Conservation (phyloP, 1,284 basidiomycete species). For the Ustilago cynodontis region DNA sequence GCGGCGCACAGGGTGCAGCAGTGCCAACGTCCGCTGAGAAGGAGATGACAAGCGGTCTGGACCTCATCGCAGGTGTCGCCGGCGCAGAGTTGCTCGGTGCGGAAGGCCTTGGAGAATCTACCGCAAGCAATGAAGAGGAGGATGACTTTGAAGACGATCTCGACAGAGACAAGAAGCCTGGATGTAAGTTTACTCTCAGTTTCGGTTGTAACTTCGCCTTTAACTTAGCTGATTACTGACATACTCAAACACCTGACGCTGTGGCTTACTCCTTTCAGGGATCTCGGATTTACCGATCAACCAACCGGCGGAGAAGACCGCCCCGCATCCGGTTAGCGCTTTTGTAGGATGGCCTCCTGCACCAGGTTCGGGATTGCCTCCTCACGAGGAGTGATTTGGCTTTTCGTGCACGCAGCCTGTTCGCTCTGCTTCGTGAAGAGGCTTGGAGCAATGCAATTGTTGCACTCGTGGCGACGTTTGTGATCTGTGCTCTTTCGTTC, state of each 20-base stretch:
- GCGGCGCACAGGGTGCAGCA: constrained; percentile 8
- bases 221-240: constrained; percentile 3
- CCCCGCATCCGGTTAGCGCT: constrained; percentile 45
- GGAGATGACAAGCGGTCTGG: constrained; percentile 46
- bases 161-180: constrained; percentile 34
- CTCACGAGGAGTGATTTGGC: constrained; percentile 14
- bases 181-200: constrained; percentile 29
- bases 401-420: neutral
- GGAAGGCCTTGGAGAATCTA: constrained; percentile 32
- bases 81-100: constrained; percentile 42
- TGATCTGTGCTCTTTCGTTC: neutral
- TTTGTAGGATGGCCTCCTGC: constrained; percentile 48
- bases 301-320: constrained; percentile 47
- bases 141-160: constrained; percentile 40
- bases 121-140: constrained; percentile 39
- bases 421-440: neutral
- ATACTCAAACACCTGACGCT: neutral
- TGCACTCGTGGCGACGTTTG: neutral
- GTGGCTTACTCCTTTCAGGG: constrained; percentile 9
- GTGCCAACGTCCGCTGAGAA: constrained; percentile 13
- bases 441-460: neutral
- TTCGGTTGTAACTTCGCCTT: neutral
- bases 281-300: constrained; percentile 55
- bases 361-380: constrained; percentile 9
- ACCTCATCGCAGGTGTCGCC: constrained; percentile 49